Conservation (phyloP, 305 asterid species). For the Ilex paraguariensis region DNA sequence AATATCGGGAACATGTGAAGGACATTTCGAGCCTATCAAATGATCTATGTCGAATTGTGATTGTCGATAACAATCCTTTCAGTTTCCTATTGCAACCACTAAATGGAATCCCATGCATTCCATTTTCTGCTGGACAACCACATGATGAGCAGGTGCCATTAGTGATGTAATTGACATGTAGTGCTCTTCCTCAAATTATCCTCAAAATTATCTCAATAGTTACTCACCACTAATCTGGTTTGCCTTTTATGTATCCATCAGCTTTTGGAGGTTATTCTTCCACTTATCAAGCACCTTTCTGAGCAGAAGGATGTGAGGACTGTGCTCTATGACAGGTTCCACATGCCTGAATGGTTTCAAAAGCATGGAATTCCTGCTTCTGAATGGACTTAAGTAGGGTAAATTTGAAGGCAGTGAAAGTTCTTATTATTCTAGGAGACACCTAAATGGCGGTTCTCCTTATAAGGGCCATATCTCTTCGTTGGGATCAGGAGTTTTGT, state of each 20-base stretch:
- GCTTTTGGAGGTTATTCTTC: constrained; percentile 94
- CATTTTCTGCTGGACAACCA: constrained; percentile 85
- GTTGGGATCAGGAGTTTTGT: too few relatives aligned
- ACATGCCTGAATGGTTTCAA: constrained; percentile 92
- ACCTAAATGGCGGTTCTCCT: not conserved
- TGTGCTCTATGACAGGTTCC: constrained; percentile 68
- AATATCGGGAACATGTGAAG: constrained; percentile 85
- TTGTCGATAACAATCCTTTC: constrained; percentile 93
- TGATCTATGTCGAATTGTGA: constrained; percentile 63
- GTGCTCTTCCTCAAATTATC: not conserved
- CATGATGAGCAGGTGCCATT: constrained; percentile 47
- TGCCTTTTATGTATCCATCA: constrained; percentile 12
- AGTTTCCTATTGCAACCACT: constrained; percentile 92
- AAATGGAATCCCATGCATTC: constrained; percentile 92
- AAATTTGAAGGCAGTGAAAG: constrained; percentile 8
- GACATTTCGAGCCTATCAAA: constrained; percentile 69
- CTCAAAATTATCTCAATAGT: too few relatives aligned
- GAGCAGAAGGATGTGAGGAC: constrained; percentile 74
- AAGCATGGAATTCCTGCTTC: constrained; percentile 80
- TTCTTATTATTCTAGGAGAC: constrained; percentile 11
- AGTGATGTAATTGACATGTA: not conserved
- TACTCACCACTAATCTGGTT: not conserved
- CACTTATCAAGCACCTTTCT: constrained; percentile 84
- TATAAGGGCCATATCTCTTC: too few relatives aligned
- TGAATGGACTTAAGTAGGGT: constrained; percentile 32